Evolutionary conservation across 306 rosid species (phyloP), one percentile per base, ranked within the genome.

Genomic region (Pachyrhizus erosus): DNA sequence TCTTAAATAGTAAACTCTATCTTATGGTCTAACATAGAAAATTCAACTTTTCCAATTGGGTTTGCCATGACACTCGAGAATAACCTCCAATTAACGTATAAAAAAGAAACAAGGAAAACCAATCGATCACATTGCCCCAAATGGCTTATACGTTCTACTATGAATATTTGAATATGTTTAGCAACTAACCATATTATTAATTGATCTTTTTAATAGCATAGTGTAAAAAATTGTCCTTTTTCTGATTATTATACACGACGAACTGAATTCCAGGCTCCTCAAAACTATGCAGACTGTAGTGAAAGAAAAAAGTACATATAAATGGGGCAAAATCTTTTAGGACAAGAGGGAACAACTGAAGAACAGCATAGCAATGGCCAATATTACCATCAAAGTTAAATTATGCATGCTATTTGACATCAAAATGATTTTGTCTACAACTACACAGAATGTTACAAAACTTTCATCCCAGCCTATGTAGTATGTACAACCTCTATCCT

Each of bases 401-500:
- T 76, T 71, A 65, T 54, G 84, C 83, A 71, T 71, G 75, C 78
- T 37, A 76, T 80, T 75, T 87, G 78, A 71, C 82, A 68, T 43
- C 24, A 65, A 45, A 76, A 79, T 73, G 80, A 70, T 75, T 26
- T 46, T 82, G 84, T 69, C 83, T 72, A 68, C 76, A 15, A 52
- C 73, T 76, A 89, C 87, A 80, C 75, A 68, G 8, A 60, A 46
- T 15, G 78, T 79, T 84, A 90, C 91, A 85, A 86, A 86, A 80
- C 76, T 61, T 40, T 61, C 57, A 66, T 75, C 64, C 72, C 64
- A 71, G 73, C 72, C 76, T 77, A 85, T 86, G 52, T 87, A 92
- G 67, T 80, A 85, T 87, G 65, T 89, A 92, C 92, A 92, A 77
- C 54, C 60, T 75, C 84, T 79, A 75, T 64, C 83, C 76, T 85